phyloP scores from a whole-genome alignment of 352 stramenopile species.

The Blastocystis sp. region DNA sequence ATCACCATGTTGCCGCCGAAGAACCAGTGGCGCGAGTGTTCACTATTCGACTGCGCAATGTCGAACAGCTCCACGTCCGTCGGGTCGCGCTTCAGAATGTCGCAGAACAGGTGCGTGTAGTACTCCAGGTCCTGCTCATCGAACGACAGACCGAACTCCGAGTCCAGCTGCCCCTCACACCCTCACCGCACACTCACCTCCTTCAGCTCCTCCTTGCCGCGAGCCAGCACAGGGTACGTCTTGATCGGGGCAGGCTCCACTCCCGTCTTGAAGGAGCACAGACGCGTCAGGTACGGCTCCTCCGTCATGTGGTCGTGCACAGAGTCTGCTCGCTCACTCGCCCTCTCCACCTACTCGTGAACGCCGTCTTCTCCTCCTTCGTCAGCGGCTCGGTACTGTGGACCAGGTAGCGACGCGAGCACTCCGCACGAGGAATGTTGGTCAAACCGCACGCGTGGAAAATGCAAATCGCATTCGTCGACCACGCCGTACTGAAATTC shows the following conservation, averaged over 20 bases:
- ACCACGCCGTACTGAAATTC: conserved; percentile 93
- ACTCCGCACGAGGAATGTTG: conserved; percentile 80
- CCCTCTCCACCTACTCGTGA: conserved; percentile 59
- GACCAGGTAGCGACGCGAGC: conserved; percentile 78
- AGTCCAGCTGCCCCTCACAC: conserved; percentile 58
- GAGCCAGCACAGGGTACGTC: conserved; percentile 82
- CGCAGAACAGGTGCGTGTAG: conserved; percentile 88
- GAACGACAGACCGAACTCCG: conserved; percentile 85
- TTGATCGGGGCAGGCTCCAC: conserved; percentile 72
- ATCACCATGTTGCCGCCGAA: conserved; percentile 97
- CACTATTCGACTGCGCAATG: conserved; percentile 89
- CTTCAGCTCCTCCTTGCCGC: conserved; percentile 82
- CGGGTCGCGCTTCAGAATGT: conserved; percentile 87
- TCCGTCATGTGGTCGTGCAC: conserved; percentile 96
- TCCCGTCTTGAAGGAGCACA: conserved; percentile 77
- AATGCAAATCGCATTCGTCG: conserved; percentile 89
- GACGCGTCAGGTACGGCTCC: conserved; percentile 75
- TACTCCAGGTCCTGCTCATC: conserved; percentile 97
- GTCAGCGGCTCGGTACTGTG: conserved; percentile 60
- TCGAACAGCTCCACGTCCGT: conserved; percentile 99
- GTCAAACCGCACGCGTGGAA: conserved; percentile 80
- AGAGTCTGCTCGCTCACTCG: conserved; percentile 61
- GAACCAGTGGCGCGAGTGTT: conserved; percentile 99
- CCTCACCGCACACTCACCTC: conserved; percentile 75
- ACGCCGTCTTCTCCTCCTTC: conserved; percentile 64